Base-by-base conservation (phyloP, 495 filamentous ascomycete genomes). In the Aspergillus sparsus region DNA sequence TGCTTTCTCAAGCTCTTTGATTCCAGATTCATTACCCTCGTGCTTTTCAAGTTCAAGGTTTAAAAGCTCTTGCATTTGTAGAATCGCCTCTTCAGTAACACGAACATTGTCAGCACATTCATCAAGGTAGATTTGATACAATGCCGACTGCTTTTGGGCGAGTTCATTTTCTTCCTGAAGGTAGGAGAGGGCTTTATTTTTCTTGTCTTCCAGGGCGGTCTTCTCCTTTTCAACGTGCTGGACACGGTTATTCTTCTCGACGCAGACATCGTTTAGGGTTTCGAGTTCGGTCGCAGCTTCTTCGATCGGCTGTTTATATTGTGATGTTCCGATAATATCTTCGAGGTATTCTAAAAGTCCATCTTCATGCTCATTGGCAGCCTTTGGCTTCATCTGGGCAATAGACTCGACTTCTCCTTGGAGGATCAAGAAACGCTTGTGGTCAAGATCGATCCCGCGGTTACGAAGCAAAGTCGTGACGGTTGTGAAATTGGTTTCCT, bases 171-270 rank as follows among this genome's bases (percentile, higher is more conserved):
- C 93, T 60, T 96, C 90, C 36, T 83, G 85, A 61, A 98, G 88
- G 68, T 85, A 97, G 5, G 90, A 86, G 9, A 98, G 71, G 5
- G 94, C 94, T 71, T 93, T 92, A 71, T 98, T 85, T 74, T 98
- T 98, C 82, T 97, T 97, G 67, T 96, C 93, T 71, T 94, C 94
- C 39, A 98, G 81, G 33, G 85, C 77, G 50, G 86, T 90, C 78
- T 90, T 96, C 77, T 98, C 94, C 71, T 98, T 98, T 76, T 98
- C 94, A 3, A 98, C 94, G 69, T 97, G 93, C 75, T 97, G 91
- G 6, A 98, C 95, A 49, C 95, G 88, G 47, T 85, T 87, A 64
- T 87, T 94, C 80, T 98, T 98, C 71, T 98, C 94, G 52, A 89
- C 78, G 69, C 94, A 98, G 9, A 96, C 85, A 63, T 98, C 94